Evolutionary conservation across 106 monocot species (phyloP).

Genomic region (Acorus gramineus): DNA sequence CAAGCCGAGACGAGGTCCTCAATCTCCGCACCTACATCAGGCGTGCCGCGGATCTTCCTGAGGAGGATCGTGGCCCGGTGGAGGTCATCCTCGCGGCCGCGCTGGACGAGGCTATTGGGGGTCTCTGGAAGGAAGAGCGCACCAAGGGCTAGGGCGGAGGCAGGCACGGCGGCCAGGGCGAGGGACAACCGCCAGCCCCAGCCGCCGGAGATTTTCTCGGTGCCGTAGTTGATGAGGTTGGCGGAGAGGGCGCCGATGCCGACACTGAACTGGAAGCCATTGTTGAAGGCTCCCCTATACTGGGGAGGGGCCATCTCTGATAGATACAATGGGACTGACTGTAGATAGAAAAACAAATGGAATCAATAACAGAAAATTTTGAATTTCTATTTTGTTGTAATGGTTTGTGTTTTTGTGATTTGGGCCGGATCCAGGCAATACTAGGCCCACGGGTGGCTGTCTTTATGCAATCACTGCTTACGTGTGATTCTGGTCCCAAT

Average conservation of each 20-base stretch:
- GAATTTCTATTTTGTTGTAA: too few species aligned
- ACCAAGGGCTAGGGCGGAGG: constrained; percentile 13
- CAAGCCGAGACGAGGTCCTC: constrained; percentile 19
- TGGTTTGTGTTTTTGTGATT: too few species aligned
- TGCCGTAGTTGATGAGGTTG: constrained; percentile 36
- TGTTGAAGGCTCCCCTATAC: constrained; percentile 27
- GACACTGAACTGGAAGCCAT: constrained; percentile 24
- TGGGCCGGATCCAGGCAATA: too few species aligned
- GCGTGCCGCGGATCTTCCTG: constrained; percentile 33
- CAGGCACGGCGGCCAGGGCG: constrained; percentile 20
- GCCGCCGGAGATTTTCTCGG: constrained; percentile 19
- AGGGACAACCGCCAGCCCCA: constrained; percentile 35
- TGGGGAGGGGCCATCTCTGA: constrained; percentile 33
- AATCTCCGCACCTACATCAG: constrained; percentile 30
- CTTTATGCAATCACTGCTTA: too few species aligned
- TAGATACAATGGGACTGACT: constrained; percentile 32
- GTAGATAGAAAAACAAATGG: not conserved
- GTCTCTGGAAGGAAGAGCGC: constrained; percentile 33
- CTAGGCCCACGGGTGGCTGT: too few species aligned
- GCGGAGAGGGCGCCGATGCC: constrained; percentile 18
- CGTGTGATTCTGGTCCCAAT: too few species aligned
- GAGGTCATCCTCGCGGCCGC: not conserved
- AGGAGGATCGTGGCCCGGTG: constrained; percentile 11
- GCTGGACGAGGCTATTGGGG: constrained; percentile 39
- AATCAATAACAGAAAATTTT: too few species aligned